phyloP scores from a whole-genome alignment of 176 grass and related monocot genomes.

The Bolboschoenus planiculmis region DNA sequence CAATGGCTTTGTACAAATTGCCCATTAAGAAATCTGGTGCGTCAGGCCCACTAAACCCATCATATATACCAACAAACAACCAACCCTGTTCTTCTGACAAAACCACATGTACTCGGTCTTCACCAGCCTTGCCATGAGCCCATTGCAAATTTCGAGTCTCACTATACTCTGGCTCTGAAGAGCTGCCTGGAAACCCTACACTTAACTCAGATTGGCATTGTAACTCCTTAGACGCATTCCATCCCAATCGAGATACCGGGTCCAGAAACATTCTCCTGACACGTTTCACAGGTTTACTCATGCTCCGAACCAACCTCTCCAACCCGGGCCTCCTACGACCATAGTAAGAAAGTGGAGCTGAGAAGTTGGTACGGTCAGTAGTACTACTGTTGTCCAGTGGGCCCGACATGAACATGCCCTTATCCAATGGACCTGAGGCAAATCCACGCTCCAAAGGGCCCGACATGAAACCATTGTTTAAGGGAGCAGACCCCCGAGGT shows the following conservation, averaged over 20 bases:
- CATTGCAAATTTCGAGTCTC: conserved; percentile 79
- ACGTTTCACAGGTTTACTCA: conserved; percentile 77
- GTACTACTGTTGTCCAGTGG: conserved; percentile 42
- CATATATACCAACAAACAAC: conserved; percentile 94
- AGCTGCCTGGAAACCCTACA: conserved; percentile 37
- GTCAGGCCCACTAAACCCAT: conserved; percentile 90
- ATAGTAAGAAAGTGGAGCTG: conserved; percentile 59
- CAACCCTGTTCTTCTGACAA: conserved; percentile 92
- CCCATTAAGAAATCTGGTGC: conserved; percentile 86
- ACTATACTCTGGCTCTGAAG: conserved; percentile 65
- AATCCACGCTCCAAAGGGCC: conserved; percentile 79
- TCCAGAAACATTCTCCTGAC: conserved; percentile 54
- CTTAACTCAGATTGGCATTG: conserved; percentile 43
- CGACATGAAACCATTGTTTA: conserved; percentile 67
- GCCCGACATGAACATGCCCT: conserved; percentile 78
- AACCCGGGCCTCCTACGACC: conserved; percentile 45
- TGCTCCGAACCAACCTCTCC: conserved; percentile 59
- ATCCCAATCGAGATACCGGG: conserved; percentile 53
- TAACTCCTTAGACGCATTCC: conserved; percentile 48
- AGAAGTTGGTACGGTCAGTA: conserved; percentile 53
- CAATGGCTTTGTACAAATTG: conserved; percentile 87
- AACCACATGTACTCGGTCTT: conserved; percentile 88
- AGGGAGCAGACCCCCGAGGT: conserved; percentile 56
- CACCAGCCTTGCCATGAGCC: conserved; percentile 92
- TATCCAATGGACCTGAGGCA: conserved; percentile 74